Conservation (phyloP, 257 asterid species). For the Gentiana macrophylla region DNA sequence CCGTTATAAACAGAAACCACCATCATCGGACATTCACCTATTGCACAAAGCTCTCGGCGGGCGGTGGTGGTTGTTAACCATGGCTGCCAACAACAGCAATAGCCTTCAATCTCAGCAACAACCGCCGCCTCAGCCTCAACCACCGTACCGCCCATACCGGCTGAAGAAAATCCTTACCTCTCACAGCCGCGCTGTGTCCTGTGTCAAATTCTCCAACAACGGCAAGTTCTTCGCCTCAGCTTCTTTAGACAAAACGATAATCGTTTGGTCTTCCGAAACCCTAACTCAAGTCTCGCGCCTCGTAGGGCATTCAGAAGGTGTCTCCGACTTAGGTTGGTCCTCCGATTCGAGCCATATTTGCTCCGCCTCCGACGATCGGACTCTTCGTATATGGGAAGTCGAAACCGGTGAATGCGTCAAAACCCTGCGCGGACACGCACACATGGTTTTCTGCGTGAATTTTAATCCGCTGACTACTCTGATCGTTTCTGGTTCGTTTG, state of each 20-base stretch:
- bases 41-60: background rate
- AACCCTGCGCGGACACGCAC: constrained; percentile 67
- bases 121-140: constrained; percentile 13
- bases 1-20: too few relatives aligned
- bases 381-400: constrained; percentile 87
- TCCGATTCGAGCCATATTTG: constrained; percentile 81
- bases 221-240: constrained; percentile 78
- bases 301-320: constrained; percentile 73
- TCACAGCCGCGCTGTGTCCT: constrained; percentile 60
- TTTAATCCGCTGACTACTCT: constrained; percentile 65
- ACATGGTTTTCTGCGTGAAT: constrained; percentile 64
- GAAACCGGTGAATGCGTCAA: constrained; percentile 71
- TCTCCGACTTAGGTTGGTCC: constrained; percentile 85
- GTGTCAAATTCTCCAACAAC: constrained; percentile 71
- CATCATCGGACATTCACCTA: too few relatives aligned
- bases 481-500: constrained; percentile 78
- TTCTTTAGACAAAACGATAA: constrained; percentile 77
- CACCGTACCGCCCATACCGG: constrained; percentile 46
- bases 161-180: constrained; percentile 38
- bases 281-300: constrained; percentile 45
- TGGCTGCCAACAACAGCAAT: constrained; percentile 35
- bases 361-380: constrained; percentile 96
- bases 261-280: constrained; percentile 68
- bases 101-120: constrained; percentile 8
- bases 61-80: constrained; percentile 5